Percentiles rank a stretch among this genome's conserved stretches.
phyloP scores from a whole-genome alignment of 23 red algal species.

The Rhodosorus marinus region DNA sequence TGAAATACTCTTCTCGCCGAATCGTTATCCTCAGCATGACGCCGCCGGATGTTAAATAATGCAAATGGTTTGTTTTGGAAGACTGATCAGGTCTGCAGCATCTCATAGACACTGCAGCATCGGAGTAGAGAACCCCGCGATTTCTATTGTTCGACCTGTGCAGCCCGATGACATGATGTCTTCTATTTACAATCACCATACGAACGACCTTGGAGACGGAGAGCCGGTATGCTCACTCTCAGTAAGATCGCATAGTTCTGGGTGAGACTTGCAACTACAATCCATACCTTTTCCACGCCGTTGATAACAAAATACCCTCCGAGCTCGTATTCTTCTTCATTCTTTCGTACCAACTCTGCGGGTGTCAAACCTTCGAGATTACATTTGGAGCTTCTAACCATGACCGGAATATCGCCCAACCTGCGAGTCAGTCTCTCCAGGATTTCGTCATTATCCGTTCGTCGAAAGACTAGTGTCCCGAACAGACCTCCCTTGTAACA shows the following conservation, averaged over 20 bases:
- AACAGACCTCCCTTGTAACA: slow-evolving; percentile 13
- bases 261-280: too few species aligned
- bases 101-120: slow-evolving; percentile 30
- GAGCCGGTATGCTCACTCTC: too few species aligned
- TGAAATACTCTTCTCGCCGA: slow-evolving; percentile 52
- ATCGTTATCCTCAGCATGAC: slow-evolving; percentile 36
- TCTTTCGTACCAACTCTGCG: slow-evolving; percentile 13
- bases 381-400: slow-evolving; percentile 50
- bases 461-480: slow-evolving; percentile 6
- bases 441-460: slow-evolving; percentile 8
- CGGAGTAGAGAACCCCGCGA: slow-evolving; percentile 51
- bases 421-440: slow-evolving; percentile 18
- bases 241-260: too few species aligned
- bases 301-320: slow-evolving; percentile 88
- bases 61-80: slow-evolving; percentile 15
- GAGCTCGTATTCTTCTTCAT: slow-evolving; percentile 88
- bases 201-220: too few species aligned
- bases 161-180: slow-evolving; percentile 54
- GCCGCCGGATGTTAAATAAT: slow-evolving; percentile 31
- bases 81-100: slow-evolving; percentile 50
- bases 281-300: slow-evolving; percentile 76
- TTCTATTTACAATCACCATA: slow-evolving; percentile 54
- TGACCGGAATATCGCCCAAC: slow-evolving; percentile 61
- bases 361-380: slow-evolving; percentile 21
- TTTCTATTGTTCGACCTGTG: slow-evolving; percentile 12